Percentiles rank a stretch among this genome's conserved stretches.
Conservation (phyloP, 1,284 basidiomycete genomes). For the Malassezia caprae region DNA sequence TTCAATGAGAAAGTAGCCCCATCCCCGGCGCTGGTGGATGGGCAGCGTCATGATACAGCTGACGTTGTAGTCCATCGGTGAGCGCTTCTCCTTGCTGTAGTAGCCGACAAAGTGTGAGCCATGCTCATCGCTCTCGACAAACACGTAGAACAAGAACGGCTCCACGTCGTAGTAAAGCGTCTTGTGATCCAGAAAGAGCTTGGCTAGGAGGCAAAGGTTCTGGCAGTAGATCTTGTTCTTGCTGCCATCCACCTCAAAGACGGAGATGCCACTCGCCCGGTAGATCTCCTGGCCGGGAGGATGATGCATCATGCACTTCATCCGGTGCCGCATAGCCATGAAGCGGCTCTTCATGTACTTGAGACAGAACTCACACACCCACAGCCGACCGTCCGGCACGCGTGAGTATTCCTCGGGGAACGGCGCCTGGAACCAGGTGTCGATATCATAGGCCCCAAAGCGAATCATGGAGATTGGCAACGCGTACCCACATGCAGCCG, state of each 20-base stretch:
- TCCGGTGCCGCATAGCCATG: conserved; percentile 70
- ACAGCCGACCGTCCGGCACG: conserved; percentile 81
- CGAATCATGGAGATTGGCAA: conserved; percentile 56
- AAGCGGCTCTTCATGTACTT: conserved; percentile 98
- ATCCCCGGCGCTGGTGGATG: conserved; percentile 77
- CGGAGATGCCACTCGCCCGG: conserved; percentile 72
- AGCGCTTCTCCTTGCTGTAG: conserved; percentile 97
- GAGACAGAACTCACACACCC: conserved; percentile 95
- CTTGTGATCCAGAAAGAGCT: conserved; percentile 99
- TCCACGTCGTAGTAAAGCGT: conserved; percentile 99
- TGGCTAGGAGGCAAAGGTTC: conserved; percentile 94
- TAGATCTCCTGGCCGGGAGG: conserved; percentile 99
- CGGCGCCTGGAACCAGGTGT: conserved; percentile 97
- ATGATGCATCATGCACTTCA: conserved; percentile 83
- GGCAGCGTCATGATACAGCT: conserved; percentile 99
- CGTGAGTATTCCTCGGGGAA: conserved; percentile 95
- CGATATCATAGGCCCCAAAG: conserved; percentile 87
- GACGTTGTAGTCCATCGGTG: conserved; percentile 80
- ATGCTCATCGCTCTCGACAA: conserved; percentile 77
- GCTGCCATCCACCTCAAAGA: conserved; percentile 95
- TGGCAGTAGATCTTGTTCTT: conserved; percentile 99
- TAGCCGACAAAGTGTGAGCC: conserved; percentile 95
- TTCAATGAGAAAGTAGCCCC: conserved; percentile 88
- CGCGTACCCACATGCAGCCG: conserved; percentile 35
- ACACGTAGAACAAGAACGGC: conserved; percentile 97